Conservation (phyloP, 1,139 yeast species). For the Scheffersomyces cryptocercus region DNA sequence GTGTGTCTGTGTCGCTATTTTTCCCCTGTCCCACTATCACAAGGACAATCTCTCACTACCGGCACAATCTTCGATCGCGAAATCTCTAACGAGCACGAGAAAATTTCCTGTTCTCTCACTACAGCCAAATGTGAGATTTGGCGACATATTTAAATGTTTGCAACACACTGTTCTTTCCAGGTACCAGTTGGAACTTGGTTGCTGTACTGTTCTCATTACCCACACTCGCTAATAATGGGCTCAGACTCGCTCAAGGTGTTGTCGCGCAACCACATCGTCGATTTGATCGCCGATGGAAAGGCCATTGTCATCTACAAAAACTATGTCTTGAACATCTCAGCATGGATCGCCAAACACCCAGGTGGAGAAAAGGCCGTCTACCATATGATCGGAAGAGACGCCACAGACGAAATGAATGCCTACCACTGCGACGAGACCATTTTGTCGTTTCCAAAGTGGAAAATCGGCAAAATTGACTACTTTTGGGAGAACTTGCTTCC, state of each 20-base stretch:
- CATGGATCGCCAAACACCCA: constrained; percentile 76
- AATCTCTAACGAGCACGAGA: too few species aligned
- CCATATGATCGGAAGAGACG: constrained; percentile 88
- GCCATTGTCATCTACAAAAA: constrained; percentile 67
- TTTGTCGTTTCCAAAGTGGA: constrained; percentile 51
- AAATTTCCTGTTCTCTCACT: too few species aligned
- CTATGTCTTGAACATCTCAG: constrained; percentile 62
- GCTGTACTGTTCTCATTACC: too few species aligned
- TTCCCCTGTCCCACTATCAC: too few species aligned
- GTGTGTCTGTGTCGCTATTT: too few species aligned
- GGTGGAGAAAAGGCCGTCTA: constrained; percentile 86
- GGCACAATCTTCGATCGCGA: too few species aligned
- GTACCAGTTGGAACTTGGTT: too few species aligned
- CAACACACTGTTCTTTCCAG: too few species aligned
- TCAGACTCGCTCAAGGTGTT: constrained; percentile 8
- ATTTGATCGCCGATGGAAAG: constrained; percentile 65
- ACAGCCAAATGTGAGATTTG: too few species aligned
- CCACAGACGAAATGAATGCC: constrained; percentile 87
- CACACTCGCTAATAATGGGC: too few species aligned
- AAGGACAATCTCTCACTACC: too few species aligned
- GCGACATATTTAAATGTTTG: too few species aligned
- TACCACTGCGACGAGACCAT: constrained; percentile 68
- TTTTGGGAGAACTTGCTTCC: constrained; percentile 78
- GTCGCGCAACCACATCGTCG: constrained; percentile 27
- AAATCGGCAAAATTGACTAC: constrained; percentile 61